Evolutionary conservation across 2,329 filamentous ascomycete species (phyloP).

Genomic region (Ceratocystis colombiana): DNA sequence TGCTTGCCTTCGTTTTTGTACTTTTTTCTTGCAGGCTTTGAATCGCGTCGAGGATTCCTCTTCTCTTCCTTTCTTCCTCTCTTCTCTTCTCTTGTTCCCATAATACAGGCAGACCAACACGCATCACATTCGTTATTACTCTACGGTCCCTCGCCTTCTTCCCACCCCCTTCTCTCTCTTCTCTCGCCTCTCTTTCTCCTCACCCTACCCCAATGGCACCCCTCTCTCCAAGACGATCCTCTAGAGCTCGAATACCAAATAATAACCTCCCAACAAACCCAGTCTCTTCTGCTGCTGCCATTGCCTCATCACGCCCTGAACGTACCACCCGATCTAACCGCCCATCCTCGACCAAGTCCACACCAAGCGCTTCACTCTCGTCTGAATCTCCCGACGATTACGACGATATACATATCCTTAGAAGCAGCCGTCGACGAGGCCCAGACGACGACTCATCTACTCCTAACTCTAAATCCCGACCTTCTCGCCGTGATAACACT

Average conservation of each 20-base stretch:
- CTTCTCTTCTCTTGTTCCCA: conserved; percentile 31
- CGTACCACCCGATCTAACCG: conserved; percentile 61
- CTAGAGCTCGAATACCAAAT: conserved; percentile 71
- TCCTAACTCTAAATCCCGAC: conserved; percentile 20
- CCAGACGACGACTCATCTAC: conserved; percentile 47
- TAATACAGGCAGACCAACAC: conserved; percentile 22
- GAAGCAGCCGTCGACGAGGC: conserved; percentile 68
- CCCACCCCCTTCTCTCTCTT: conserved; percentile 30
- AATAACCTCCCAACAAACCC: conserved; percentile 52
- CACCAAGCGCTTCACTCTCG: conserved; percentile 60
- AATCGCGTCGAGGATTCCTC: neutral
- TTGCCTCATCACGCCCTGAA: conserved; percentile 66
- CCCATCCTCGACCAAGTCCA: conserved; percentile 60
- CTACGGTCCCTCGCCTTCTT: conserved; percentile 30
- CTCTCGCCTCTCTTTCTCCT: conserved; percentile 31
- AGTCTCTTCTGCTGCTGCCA: conserved; percentile 40
- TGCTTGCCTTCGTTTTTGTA: neutral
- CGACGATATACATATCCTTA: conserved; percentile 60
- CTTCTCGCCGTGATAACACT: conserved; percentile 33
- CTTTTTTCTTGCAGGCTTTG: conserved; percentile 3
- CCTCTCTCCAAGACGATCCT: conserved; percentile 72
- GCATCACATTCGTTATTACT: neutral
- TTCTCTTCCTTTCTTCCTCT: conserved; percentile 28
- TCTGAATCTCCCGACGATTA: conserved; percentile 58
- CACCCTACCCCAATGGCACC: conserved; percentile 45